Evolutionary conservation across 2,329 filamentous ascomycete species (phyloP).

Genomic region (Mycosphaerella sp.): DNA sequence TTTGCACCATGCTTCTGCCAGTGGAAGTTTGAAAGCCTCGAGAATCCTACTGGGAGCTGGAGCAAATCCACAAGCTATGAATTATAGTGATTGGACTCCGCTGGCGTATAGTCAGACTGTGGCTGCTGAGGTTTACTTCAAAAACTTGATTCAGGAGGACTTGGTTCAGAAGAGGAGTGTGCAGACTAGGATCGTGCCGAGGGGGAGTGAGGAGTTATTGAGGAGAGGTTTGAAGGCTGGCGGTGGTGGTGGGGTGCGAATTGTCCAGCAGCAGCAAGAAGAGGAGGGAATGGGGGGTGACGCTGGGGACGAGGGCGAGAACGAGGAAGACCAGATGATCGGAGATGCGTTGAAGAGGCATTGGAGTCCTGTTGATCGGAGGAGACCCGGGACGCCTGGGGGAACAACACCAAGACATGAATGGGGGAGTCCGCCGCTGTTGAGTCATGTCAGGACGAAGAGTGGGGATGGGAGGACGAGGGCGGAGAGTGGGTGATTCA

Average conservation of each 20-base stretch:
- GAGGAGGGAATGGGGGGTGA: background rate
- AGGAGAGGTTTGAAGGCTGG: slow-evolving; percentile 21
- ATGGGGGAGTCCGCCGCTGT: slow-evolving; percentile 21
- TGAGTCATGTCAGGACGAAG: slow-evolving; percentile 23
- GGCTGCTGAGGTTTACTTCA: slow-evolving; percentile 78
- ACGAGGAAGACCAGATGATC: slow-evolving; percentile 25
- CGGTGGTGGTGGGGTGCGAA: slow-evolving; percentile 21
- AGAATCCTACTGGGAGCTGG: slow-evolving; percentile 72
- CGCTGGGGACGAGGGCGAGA: slow-evolving; percentile 7
- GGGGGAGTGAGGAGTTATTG: slow-evolving; percentile 30
- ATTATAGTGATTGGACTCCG: slow-evolving; percentile 74
- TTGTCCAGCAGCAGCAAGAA: slow-evolving; percentile 23
- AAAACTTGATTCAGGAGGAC: slow-evolving; percentile 65
- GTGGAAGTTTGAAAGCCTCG: slow-evolving; percentile 70
- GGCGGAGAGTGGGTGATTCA: slow-evolving; percentile 5
- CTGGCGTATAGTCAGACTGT: slow-evolving; percentile 76
- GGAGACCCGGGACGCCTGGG: slow-evolving; percentile 25
- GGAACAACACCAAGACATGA: slow-evolving; percentile 30
- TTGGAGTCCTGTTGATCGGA: slow-evolving; percentile 30
- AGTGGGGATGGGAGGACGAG: slow-evolving; percentile 16
- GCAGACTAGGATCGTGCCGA: slow-evolving; percentile 14
- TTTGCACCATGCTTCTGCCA: slow-evolving; percentile 76
- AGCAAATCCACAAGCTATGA: slow-evolving; percentile 64
- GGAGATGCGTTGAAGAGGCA: slow-evolving; percentile 28
- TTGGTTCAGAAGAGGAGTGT: slow-evolving; percentile 50